Evolutionary conservation across 2,329 filamentous ascomycete genomes (phyloP), one percentile per base, ranked within the genome.

Genomic region (Anthostomella pinea): DNA sequence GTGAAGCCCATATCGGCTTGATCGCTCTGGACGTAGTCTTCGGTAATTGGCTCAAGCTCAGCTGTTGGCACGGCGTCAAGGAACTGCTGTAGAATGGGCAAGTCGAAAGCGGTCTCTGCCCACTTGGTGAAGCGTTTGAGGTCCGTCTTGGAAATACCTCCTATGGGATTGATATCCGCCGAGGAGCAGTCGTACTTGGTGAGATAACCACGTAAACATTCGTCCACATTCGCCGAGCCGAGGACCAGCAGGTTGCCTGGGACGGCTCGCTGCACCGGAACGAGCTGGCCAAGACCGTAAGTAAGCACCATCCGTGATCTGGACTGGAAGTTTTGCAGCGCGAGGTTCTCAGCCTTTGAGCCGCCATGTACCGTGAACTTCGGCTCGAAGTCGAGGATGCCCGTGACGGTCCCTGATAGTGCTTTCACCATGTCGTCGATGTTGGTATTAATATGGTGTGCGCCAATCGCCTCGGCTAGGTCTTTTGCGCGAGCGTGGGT

Each of bases 51-150:
- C 49, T 84, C 76, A 5, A 77, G 66, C 54, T 83, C 80, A 4
- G 79, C 79, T 0, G 78, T 81, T 3, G 79, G 79, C 0, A 68
- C 65, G 1, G 80, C 83, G 9, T 69, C 67, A 24, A 89, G 60
- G 63, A 89, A 90, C 8, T 77, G 70, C 8, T 77, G 60, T 2
- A 88, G 71, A 35, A 84, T 76, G 0, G 81, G 80, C 1, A 90
- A 61, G 5, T 73, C 59, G 52, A 85, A 87, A 22, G 71, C 64
- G 13, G 57, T 64, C 34, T 68, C 60, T 3, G 80, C 75, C 71
- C 77, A 88, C n/a, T 64, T 65, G 41, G 88, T 84, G 63, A 90
- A 88, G 8, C 72, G 63, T 58, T 85, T 86, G 2, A 87, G 65
- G 49, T 89, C 85, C 2, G 70, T 77, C 59, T 87, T 88, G 39